phyloP scores from a whole-genome alignment of 805 yeast genomes.

The Yamadazyma nakazawae region DNA sequence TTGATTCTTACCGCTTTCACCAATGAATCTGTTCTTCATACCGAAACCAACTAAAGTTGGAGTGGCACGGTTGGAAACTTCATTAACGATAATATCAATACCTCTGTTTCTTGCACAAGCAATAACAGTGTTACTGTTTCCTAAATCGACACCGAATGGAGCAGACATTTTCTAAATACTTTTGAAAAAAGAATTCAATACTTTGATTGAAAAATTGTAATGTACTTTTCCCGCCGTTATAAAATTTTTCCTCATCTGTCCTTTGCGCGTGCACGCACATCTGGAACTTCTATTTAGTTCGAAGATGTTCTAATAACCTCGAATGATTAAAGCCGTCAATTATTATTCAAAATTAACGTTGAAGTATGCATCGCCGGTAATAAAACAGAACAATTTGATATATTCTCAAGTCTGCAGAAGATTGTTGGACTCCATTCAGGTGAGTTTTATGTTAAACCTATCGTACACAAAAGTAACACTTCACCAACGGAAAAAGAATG shows the following conservation, averaged over 20 bases:
- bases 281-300: constrained; percentile 5
- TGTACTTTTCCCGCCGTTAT: constrained; percentile 4
- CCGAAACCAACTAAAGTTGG: constrained; percentile 93
- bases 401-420: too few species aligned
- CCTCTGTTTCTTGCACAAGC: constrained; percentile 98
- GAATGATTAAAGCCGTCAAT: neutral
- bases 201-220: constrained; percentile 3
- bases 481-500: too few species aligned
- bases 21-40: constrained; percentile 80
- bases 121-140: constrained; percentile 88
- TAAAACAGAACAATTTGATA: too few species aligned
- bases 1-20: constrained; percentile 94
- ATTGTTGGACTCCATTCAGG: too few species aligned
- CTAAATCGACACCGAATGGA: constrained; percentile 98
- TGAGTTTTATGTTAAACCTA: too few species aligned
- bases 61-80: constrained; percentile 96
- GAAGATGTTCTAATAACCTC: neutral
- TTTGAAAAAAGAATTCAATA: constrained; percentile 1
- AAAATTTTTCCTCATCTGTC: constrained; percentile 9
- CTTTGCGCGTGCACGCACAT: constrained; percentile 3
- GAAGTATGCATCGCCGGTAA: neutral
- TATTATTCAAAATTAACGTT: neutral
- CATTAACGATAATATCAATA: constrained; percentile 96
- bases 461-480: too few species aligned
- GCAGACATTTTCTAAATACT: constrained; percentile 59